Conservation (phyloP, 257 asterid genomes). For the Solanum appendiculatum region DNA sequence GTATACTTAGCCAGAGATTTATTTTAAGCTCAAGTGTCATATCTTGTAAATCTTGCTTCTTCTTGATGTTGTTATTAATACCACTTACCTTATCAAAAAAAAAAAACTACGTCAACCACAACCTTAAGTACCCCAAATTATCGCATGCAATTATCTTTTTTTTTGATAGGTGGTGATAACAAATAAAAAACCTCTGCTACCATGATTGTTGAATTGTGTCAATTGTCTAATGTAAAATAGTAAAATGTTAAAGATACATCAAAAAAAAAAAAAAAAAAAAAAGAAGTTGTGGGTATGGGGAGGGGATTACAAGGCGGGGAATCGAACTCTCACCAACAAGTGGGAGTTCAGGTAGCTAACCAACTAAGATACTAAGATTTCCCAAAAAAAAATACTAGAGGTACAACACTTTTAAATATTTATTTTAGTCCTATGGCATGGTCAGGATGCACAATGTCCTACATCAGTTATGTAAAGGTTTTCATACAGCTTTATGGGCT, state of each 20-base stretch:
- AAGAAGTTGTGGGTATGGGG: no score
- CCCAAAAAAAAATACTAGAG: not conserved
- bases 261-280: no score
- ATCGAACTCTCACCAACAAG: no score
- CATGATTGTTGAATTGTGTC: not conserved
- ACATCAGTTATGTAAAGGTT: not conserved
- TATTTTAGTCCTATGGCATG: not conserved
- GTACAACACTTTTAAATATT: not conserved
- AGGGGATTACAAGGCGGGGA: no score
- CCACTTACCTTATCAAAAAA: no score
- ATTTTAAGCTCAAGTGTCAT: no score
- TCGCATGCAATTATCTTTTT: not conserved
- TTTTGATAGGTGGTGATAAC: not conserved
- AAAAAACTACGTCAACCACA: not conserved
- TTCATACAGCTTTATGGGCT: not conserved
- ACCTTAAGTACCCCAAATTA: not conserved
- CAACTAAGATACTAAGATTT: not conserved
- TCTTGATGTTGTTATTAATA: no score
- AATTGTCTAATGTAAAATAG: not conserved
- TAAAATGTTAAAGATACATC: not conserved
- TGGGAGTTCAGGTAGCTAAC: no score
- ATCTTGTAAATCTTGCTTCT: no score
- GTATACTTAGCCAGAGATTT: no score
- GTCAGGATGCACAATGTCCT: not conserved
- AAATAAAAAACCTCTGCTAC: not conserved